Percentiles rank a stretch among this genome's conserved stretches.
These are phyloP conservation scores for Chrysochromulina tobinii DNA, from an alignment of 78 protist species.

Conservation along the genomic window DNA sequence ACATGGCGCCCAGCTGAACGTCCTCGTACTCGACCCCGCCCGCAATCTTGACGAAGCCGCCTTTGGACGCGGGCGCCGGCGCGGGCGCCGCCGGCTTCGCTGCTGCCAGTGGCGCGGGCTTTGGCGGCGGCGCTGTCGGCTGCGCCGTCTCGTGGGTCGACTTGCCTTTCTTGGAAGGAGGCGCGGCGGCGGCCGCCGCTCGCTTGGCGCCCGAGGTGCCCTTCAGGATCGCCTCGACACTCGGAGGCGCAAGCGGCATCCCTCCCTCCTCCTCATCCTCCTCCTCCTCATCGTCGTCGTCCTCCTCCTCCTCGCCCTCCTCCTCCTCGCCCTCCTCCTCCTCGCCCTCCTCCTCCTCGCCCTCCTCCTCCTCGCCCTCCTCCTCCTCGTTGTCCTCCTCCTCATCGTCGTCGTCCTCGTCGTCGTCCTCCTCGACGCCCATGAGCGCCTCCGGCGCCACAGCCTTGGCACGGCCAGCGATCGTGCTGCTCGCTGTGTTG, in stretches of 20 bases:
- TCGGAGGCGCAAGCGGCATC: neutral
- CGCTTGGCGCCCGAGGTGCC: neutral
- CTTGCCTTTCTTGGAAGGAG: neutral
- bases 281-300: neutral
- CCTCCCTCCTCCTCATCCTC: neutral
- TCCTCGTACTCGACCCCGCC: too few species aligned
- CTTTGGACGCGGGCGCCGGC: too few species aligned
- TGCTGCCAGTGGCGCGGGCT: neutral
- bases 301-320: neutral
- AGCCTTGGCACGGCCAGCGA: too few species aligned
- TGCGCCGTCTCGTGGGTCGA: neutral
- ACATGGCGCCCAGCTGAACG: neutral
- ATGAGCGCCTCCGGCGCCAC: too few species aligned
- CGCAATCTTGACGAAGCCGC: too few species aligned
- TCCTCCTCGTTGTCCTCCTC: neutral
- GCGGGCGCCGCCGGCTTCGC: neutral
- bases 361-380: neutral
- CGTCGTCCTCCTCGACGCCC: neutral
- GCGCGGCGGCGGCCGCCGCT: neutral
- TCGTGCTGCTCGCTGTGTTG: too few species aligned
- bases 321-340: neutral
- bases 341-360: conserved; percentile 7
- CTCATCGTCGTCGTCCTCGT: neutral
- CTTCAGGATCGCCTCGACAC: neutral
- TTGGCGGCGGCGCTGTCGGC: neutral